Evolutionary conservation across 2,329 filamentous ascomycete species (phyloP).

Genomic region (Hymenoscyphus occultus): DNA sequence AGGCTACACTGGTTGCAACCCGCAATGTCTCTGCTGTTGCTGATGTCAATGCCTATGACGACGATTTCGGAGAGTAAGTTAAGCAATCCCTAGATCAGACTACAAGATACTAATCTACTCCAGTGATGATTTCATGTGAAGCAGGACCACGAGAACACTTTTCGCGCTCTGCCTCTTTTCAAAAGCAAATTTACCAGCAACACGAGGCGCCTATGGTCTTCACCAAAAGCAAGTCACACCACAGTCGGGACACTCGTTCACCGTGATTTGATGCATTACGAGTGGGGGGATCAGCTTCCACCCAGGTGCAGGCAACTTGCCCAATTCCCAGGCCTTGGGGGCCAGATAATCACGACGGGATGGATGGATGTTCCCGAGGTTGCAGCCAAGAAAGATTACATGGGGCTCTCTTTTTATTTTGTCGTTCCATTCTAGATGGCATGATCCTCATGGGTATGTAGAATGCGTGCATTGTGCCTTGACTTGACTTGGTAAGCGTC

Average conservation of each 20-base stretch:
- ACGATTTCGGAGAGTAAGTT: conserved; percentile 83
- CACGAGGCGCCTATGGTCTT: conserved; percentile 13
- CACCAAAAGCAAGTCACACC: conserved; percentile 12
- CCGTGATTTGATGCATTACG: conserved; percentile 11
- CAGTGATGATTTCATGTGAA: conserved; percentile 74
- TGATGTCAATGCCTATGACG: conserved; percentile 77
- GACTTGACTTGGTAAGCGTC: background rate
- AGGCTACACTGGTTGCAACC: conserved; percentile 73
- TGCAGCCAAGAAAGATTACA: background rate
- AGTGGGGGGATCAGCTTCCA: conserved; percentile 13
- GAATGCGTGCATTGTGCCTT: background rate
- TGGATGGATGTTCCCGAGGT: conserved; percentile 10
- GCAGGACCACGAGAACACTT: conserved; percentile 16
- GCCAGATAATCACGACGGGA: conserved; percentile 12
- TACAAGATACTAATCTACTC: conserved; percentile 23
- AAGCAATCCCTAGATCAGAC: background rate
- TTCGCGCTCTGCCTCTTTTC: conserved; percentile 17
- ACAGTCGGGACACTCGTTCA: conserved; percentile 11
- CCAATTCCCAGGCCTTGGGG: conserved; percentile 5
- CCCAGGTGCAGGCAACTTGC: conserved; percentile 15
- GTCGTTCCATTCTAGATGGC: background rate
- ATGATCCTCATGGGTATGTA: background rate
- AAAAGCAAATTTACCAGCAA: conserved; percentile 14
- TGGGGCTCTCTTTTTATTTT: background rate
- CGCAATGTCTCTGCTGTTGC: conserved; percentile 53